Base-by-base conservation (phyloP, 805 yeast genomes). In the Candida boidinii region DNA sequence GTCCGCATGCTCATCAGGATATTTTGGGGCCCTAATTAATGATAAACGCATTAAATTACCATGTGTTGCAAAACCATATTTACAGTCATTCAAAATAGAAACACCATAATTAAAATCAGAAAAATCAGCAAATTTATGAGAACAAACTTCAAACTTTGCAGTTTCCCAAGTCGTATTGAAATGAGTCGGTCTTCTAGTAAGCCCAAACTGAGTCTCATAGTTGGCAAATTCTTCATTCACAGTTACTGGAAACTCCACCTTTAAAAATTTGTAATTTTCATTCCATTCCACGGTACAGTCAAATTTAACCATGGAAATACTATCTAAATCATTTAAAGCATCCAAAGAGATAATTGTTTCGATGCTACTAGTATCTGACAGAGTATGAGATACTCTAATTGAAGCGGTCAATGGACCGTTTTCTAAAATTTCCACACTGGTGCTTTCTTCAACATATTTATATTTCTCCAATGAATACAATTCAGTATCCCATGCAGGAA, bases 401-500 rank as follows among this genome's bases (percentile, higher is more conserved):
- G 87, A 68, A 2, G 81, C 72, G 36, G 74, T 69, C 29, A 80
- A 60, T 11, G 82, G 76, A 21, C 80, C 78, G 26, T 58, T 54
- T 30, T 66, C 68, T 23, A 62, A 44, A 10, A 67, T 54, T 24
- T 59, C 52, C 6, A 68, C 58, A 17, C 56, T 57, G 13, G 62
- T 58, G 0, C 66, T 43, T 0, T 61, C 58, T 18, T 54, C 57
- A 11, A 79, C 54, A 42, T 76, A 73, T 34, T 62, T 62, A 50
- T 70, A 75, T 49, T 80, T 86, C 46, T 80, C 85, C 36, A 85
- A 69, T 1, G 95, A 83, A 51, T 74, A 92, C 37, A 87, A 67
- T 53, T 90, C 98, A 0, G 97, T 90, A 53, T 90, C 98, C 98
- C 98, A 90, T 2, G 97, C 97, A 28, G 86, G 95, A 77, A 78